Base-by-base conservation (phyloP, 2,329 filamentous ascomycete species). In the Penicillium digitatum region DNA sequence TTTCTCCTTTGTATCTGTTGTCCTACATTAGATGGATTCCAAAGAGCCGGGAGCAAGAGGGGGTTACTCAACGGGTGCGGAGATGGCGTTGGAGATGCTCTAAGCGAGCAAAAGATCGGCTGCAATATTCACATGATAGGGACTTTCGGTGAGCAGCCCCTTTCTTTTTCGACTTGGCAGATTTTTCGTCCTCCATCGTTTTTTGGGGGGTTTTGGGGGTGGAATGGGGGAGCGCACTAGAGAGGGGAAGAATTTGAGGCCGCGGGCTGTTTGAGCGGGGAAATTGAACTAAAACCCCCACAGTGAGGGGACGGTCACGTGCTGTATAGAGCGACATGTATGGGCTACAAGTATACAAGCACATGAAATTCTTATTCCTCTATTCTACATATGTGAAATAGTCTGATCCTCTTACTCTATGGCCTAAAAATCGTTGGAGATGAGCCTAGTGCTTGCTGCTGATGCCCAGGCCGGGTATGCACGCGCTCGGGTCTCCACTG, bases 81-180 rank as follows among this genome's bases (percentile, higher is more conserved):
- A 78, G 76, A 73, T 79, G 76, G 62, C 76, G 73, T 72, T 79
- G 76, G 65, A 79, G 75, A 70, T 79, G 76, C 67, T 79, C 76
- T 59, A 79, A 64, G 48, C 76, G 74, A 52, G 76, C 76, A 66
- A 79, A 79, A 37, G 76, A 73, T 59, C 76, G 68, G 62, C 74
- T 76, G 66, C 76, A 79, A 60, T 78, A 77, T 65, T 77, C 76
- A 64, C 76, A 79, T 26, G 74, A 74, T 40, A 79, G 63, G 12
- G 76, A 77, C 65, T 78, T 79, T 55, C 74, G 73, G 64, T 76
- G 73, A 48, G 72, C 58, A 40, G 70, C 62, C 50, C 62, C 62
- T 64, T 76, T 77, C 69, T 76, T 76, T 66, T 71, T 74, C 34
- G 70, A 64, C 60, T 74, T 74, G 55, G 35, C 37, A 12, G 67